A percentile compares a stretch with the other conserved stretches of the same genome.
phyloP scores from a whole-genome alignment of 2,329 filamentous ascomycete genomes.

The Drechslerella dactyloides region DNA sequence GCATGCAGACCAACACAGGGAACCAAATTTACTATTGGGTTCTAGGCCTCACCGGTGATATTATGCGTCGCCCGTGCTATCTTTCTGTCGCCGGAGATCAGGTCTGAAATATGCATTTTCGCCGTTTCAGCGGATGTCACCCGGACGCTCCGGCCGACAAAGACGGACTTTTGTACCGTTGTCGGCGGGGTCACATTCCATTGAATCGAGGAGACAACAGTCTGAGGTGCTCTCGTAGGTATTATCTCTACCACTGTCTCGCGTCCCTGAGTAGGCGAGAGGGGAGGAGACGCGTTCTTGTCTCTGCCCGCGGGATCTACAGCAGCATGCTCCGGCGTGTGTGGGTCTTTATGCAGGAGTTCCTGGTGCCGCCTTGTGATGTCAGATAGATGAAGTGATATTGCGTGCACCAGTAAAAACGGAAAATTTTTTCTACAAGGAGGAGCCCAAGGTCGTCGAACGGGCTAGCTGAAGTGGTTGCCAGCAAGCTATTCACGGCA shows the following conservation, averaged over 20 bases:
- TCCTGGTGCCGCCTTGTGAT: slow-evolving; percentile 38
- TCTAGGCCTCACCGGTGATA: slow-evolving; percentile 64
- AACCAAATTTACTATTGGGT: neutral
- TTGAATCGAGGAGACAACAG: slow-evolving; percentile 62
- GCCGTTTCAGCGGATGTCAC: slow-evolving; percentile 76
- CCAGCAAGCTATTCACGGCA: neutral
- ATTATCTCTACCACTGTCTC: slow-evolving; percentile 19
- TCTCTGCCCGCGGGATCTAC: slow-evolving; percentile 2
- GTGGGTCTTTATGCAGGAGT: slow-evolving; percentile 36
- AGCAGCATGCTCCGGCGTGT: neutral
- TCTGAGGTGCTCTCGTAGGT: slow-evolving; percentile 31
- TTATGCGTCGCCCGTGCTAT: slow-evolving; percentile 90
- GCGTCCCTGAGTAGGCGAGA: slow-evolving; percentile 23
- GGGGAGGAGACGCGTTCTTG: slow-evolving; percentile 24
- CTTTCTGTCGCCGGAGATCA: slow-evolving; percentile 82
- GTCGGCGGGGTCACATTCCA: slow-evolving; percentile 79
- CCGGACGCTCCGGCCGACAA: slow-evolving; percentile 76
- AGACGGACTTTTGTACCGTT: slow-evolving; percentile 84
- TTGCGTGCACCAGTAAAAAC: neutral
- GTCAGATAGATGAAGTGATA: slow-evolving; percentile 20
- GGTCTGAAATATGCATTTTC: slow-evolving; percentile 71
- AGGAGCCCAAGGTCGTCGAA: neutral
- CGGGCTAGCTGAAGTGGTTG: neutral
- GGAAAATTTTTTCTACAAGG: neutral
- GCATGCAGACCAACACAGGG: neutral